Evolutionary conservation across 2,329 filamentous ascomycete genomes (phyloP).

Genomic region (Microdochium bolleyi): DNA sequence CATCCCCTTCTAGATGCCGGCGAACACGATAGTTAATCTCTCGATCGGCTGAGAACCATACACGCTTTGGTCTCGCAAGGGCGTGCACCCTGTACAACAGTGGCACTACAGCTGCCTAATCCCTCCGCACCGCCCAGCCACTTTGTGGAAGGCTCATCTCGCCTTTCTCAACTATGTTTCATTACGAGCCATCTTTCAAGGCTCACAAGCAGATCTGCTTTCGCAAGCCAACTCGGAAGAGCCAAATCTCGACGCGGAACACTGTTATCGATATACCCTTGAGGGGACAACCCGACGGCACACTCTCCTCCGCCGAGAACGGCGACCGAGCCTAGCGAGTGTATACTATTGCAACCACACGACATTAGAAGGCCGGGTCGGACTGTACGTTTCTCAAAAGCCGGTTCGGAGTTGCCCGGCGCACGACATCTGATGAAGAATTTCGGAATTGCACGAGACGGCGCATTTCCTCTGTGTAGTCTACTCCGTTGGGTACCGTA

Average conservation of each 20-base stretch:
- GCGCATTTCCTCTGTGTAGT: conserved; percentile 6
- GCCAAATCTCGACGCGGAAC: not conserved
- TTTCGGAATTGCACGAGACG: not conserved
- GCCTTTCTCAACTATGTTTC: conserved; percentile 1
- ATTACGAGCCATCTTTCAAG: conserved; percentile 3
- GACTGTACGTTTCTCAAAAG: not conserved
- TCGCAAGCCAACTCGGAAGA: not conserved
- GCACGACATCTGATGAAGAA: conserved; percentile 6
- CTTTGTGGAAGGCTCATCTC: not conserved
- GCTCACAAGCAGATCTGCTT: not conserved
- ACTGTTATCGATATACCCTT: not conserved
- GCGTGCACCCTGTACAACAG: not conserved
- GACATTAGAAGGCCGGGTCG: not conserved
- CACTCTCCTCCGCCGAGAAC: not conserved
- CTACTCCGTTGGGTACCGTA: conserved; percentile 9
- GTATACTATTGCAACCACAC: conserved; percentile 6
- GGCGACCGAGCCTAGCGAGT: conserved; percentile 8
- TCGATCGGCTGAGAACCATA: not conserved
- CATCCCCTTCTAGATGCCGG: conserved; percentile 58
- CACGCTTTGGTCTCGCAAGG: not conserved
- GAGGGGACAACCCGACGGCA: not conserved
- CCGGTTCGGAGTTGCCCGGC: conserved; percentile 2
- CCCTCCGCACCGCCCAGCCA: not conserved
- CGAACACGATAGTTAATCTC: not conserved
- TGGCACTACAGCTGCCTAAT: not conserved